These are phyloP conservation scores for Eimeria sp. DNA, from an alignment of 169 alveolate genomes.

Conservation along the genomic window DNA sequence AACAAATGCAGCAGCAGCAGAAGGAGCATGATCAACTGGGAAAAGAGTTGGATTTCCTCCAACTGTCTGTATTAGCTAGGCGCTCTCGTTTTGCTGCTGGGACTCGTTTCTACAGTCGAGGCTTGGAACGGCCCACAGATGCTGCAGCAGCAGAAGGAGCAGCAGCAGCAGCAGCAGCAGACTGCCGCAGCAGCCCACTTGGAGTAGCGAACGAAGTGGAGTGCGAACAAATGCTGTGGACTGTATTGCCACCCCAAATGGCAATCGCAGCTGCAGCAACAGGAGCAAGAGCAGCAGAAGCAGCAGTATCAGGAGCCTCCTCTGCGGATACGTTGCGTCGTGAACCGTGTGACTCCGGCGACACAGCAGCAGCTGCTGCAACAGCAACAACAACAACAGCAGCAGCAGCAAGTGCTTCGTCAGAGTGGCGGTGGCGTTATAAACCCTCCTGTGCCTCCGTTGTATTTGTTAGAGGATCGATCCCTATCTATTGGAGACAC, in stretches of 20 bases:
- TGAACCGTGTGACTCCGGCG: too few species aligned
- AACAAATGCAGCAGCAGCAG: constrained; percentile 43
- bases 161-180: constrained; percentile 24
- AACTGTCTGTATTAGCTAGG: constrained; percentile 92
- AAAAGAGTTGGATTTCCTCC: background rate
- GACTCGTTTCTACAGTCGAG: constrained; percentile 92
- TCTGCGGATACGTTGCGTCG: background rate
- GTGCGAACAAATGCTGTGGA: constrained; percentile 95
- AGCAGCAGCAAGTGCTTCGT: constrained; percentile 5
- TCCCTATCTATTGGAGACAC: constrained; percentile 97
- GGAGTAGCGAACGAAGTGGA: constrained; percentile 97
- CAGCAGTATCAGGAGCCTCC: background rate
- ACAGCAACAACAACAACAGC: constrained; percentile 32
- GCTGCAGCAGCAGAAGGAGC: background rate
- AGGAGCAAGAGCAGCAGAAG: constrained; percentile 22
- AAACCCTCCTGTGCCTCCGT: constrained; percentile 87
- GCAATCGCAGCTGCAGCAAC: background rate
- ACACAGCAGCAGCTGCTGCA: background rate
- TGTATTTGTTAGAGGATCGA: constrained; percentile 97
- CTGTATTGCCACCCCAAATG: constrained; percentile 40
- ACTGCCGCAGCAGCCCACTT: constrained; percentile 31
- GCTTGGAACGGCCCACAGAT: constrained; percentile 40
- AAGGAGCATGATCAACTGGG: constrained; percentile 15
- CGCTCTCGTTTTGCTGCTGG: constrained; percentile 96
- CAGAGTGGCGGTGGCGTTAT: background rate